phyloP scores from a whole-genome alignment of 805 yeast genomes.

The Jamesozyma lodderae region DNA sequence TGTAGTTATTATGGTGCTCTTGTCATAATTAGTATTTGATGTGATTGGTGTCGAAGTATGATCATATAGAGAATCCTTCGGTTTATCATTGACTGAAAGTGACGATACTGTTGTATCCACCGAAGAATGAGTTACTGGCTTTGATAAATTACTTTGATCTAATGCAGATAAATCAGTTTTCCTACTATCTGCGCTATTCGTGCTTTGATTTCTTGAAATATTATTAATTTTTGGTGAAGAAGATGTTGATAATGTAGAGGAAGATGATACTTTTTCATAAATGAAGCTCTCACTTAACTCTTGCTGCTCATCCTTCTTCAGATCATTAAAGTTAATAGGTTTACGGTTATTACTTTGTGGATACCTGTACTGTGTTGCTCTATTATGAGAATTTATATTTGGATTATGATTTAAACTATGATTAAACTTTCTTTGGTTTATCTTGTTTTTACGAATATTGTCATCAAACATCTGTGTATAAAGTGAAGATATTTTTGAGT shows the following conservation, averaged over 20 bases:
- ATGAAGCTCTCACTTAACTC: not conserved
- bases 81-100: not conserved
- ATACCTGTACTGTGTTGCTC: too few relatives aligned
- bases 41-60: not conserved
- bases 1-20: not conserved
- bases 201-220: not conserved
- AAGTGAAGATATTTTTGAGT: not conserved
- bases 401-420: too few relatives aligned
- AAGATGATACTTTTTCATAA: too few relatives aligned
- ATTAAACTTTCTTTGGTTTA: too few relatives aligned
- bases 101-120: not conserved
- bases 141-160: not conserved
- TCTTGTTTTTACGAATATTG: not conserved
- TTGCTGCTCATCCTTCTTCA: too few relatives aligned
- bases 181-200: not conserved
- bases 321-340: too few relatives aligned
- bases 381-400: too few relatives aligned
- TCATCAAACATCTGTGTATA: not conserved
- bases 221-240: not conserved
- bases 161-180: not conserved
- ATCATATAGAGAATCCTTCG: not conserved
- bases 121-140: not conserved
- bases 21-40: not conserved
- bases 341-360: too few relatives aligned
- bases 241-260: not conserved